Base-by-base conservation (phyloP, 2,329 filamentous ascomycete genomes). In the Cercospora sp. region DNA sequence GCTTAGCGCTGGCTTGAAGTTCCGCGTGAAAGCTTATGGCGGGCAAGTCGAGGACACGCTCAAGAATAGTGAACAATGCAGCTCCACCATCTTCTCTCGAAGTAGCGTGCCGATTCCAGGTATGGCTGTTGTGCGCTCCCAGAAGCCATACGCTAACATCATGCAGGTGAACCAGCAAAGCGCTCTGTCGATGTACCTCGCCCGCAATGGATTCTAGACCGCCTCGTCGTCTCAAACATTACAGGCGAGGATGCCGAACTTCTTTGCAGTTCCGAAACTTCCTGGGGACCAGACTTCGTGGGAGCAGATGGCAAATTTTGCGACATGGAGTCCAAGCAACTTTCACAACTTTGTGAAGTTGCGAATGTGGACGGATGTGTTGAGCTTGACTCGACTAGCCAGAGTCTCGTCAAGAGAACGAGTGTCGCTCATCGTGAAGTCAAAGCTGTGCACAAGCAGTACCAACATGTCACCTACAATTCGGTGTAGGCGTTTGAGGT, bases 51-150 rank as follows among this genome's bases (percentile, higher is more conserved):
- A n/a, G 7, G 51, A 55, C 1, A 55, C 51, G 1, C 1, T 55
- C 26, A 1, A 2, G 1, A 23, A 30, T 1, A n/a, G 3, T 55
- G 1, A 3, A 7, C 20, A 26, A 9, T 55, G 51, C 51, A 30
- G 2, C 26, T 55, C 51, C 2, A 55, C 51, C 20, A 55, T 26
- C 12, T 55, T 55, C 16, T 7, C 26, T 1, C 20, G 26, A 16
- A 16, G 3, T 23, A 55, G 3, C 6, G 51, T 1, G 9, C 51
- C 51, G 20, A 30, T 55, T 4, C 20, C 51, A 55, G 51, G 51
- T 55, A 26, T 55, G 4, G 1, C 10, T n/a, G 0, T 20, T 3
- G 1, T 16, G 1, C 4, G 4, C 13, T 55, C 2, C 16, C 0
- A 3, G 2, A 16, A 12, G 1, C 1, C 1, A 1, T 20, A 55